Percentiles rank a stretch among this genome's conserved stretches.
phyloP scores from a whole-genome alignment of 2,329 filamentous ascomycete species.

The Daldinia sp. region DNA sequence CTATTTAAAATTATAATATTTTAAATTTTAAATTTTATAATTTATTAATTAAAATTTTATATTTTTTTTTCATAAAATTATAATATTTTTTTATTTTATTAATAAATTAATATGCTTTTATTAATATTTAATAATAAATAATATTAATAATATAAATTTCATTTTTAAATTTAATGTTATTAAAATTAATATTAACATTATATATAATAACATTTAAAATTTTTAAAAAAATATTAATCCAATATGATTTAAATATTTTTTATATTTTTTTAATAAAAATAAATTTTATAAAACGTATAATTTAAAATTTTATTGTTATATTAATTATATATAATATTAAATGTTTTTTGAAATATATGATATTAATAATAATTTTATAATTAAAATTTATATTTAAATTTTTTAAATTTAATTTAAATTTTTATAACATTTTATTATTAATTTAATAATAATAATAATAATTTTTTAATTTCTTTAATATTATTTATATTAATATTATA shows the following conservation, averaged over 20 bases:
- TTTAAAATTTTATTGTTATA: neutral
- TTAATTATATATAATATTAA: conserved; percentile 2
- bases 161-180: conserved; percentile 2
- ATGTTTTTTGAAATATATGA: conserved; percentile 3
- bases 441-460: conserved; percentile 8
- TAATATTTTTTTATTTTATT: neutral
- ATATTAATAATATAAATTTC: neutral
- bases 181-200: conserved; percentile 5
- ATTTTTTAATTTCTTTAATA: neutral
- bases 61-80: neutral
- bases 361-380: conserved; percentile 9
- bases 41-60: neutral
- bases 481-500: conserved; percentile 3
- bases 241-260: conserved; percentile 1
- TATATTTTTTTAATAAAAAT: neutral
- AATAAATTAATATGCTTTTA: neutral
- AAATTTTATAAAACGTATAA: neutral
- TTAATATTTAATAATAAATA: neutral
- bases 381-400: neutral
- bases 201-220: neutral
- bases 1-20: neutral
- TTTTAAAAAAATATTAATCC: conserved; percentile 2
- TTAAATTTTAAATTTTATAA: no score
- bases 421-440: conserved; percentile 1
- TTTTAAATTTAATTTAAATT: conserved; percentile 3